phyloP scores from a whole-genome alignment of 192 early-diverging fungal genomes.

The Ambispora gerdemannii region DNA sequence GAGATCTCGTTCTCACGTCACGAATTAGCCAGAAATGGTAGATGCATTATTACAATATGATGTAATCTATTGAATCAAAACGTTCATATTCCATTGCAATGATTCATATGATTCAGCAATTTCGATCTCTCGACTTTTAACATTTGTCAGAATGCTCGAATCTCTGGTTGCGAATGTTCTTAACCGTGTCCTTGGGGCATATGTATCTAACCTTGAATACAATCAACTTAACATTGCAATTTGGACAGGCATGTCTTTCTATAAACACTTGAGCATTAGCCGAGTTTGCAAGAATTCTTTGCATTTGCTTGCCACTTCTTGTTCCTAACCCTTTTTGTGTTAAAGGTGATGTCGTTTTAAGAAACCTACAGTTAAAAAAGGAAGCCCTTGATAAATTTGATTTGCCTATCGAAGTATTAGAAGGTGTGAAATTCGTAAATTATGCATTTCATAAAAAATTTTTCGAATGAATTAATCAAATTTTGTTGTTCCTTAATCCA shows the following conservation, averaged over 20 bases:
- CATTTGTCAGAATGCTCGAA: conserved; percentile 62
- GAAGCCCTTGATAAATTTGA: conserved; percentile 94
- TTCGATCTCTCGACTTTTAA: neutral
- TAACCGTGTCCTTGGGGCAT: conserved; percentile 88
- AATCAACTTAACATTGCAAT: conserved; percentile 93
- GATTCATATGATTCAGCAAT: too few relatives aligned
- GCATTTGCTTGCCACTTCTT: neutral
- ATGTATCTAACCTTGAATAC: conserved; percentile 91
- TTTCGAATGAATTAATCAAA: neutral
- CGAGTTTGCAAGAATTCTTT: neutral
- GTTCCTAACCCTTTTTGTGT: neutral
- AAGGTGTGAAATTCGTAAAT: conserved; percentile 53
- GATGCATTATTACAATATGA: too few relatives aligned
- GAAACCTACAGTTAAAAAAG: conserved; percentile 81
- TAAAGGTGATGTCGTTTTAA: conserved; percentile 91
- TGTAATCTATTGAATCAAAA: too few relatives aligned
- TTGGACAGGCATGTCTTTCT: conserved; percentile 84
- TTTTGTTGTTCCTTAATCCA: conserved; percentile 30
- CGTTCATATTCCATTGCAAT: too few relatives aligned
- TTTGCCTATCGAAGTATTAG: conserved; percentile 88
- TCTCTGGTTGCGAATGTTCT: conserved; percentile 72
- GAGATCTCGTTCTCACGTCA: too few relatives aligned
- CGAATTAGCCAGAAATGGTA: too few relatives aligned
- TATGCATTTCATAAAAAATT: neutral
- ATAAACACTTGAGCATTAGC: neutral